Conservation (phyloP, 805 yeast species). For the Candida qinlingensis region DNA sequence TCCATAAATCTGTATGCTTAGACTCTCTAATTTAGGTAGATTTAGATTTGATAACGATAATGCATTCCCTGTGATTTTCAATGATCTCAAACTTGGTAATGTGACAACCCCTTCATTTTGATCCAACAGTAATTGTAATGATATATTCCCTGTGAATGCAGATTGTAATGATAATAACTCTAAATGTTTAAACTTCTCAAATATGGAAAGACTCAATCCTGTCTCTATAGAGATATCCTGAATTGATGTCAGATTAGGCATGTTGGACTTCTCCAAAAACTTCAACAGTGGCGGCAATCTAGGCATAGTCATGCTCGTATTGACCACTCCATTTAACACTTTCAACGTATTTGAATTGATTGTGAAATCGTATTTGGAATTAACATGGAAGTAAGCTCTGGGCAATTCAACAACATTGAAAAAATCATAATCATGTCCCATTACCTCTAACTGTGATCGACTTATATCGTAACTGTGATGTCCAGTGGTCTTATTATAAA, state of each 20-base stretch:
- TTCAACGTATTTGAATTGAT: conserved; percentile 13
- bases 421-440: conserved; percentile 20
- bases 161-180: conserved; percentile 15
- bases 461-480: neutral
- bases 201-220: conserved; percentile 16
- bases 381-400: conserved; percentile 14
- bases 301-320: conserved; percentile 17
- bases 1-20: conserved; percentile 16
- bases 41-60: conserved; percentile 7
- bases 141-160: conserved; percentile 15
- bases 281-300: conserved; percentile 17
- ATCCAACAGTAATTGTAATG: neutral
- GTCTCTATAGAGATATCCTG: conserved; percentile 20
- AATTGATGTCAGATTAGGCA: conserved; percentile 17
- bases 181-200: conserved; percentile 14
- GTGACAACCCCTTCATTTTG: neutral
- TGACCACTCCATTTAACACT: conserved; percentile 14
- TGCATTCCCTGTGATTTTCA: conserved; percentile 20
- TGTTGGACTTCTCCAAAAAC: conserved; percentile 15
- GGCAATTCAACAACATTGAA: conserved; percentile 11
- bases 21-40: conserved; percentile 10
- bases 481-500: neutral
- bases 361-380: conserved; percentile 13
- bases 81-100: conserved; percentile 5
- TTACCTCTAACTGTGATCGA: conserved; percentile 6